Evolutionary conservation across 352 stramenopile species (phyloP), one percentile per base, ranked within the genome.

Genomic region (Globisporangium sylvaticum): DNA sequence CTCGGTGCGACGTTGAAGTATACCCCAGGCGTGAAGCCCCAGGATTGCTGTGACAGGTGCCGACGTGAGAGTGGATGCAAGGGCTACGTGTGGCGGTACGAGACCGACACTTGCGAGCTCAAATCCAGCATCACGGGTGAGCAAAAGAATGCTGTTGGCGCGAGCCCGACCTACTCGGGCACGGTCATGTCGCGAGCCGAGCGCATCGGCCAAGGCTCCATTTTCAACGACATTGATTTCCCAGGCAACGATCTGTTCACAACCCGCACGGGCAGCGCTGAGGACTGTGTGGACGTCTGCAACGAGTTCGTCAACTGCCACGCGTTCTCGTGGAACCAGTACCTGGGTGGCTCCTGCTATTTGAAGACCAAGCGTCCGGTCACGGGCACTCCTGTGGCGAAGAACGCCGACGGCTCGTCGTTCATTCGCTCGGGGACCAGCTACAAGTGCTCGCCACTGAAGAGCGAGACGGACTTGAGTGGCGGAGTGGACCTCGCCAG

Each of bases 321-420:
- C n/a, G 75, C 70, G 15, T 90, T 81, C 65, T 78, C 80, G 9
- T 90, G 82, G 82, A 78, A 64, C 15, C 68, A 75, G 63, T 68
- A 75, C 59, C 69, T 63, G 12, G 69, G 72, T 1, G 78, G 81
- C 20, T 80, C 73, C 18, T 91, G 83, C 67, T 88, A 67, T 65
- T 73, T 90, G 22, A 90, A 90, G 69, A 72, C 67, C 22, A 59
- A 66, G 31, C 60, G 31, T 18, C 6, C 61, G 9, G 9, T 34
- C 14, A 24, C 9, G 20, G 20, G 27, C 3, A 58, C 8, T 2
- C 6, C n/a, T 6, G 32, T 25, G 9, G 20, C 29, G 32, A 52
- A 52, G 24, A 37, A 48, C 10, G 32, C 8, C 4, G 50, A 67
- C 37, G 62, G 62, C 50, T 42, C 52, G 31, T 10, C 62, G 50